Evolutionary conservation across 495 filamentous ascomycete genomes (phyloP).

Genomic region (Penicillium antarcticum): DNA sequence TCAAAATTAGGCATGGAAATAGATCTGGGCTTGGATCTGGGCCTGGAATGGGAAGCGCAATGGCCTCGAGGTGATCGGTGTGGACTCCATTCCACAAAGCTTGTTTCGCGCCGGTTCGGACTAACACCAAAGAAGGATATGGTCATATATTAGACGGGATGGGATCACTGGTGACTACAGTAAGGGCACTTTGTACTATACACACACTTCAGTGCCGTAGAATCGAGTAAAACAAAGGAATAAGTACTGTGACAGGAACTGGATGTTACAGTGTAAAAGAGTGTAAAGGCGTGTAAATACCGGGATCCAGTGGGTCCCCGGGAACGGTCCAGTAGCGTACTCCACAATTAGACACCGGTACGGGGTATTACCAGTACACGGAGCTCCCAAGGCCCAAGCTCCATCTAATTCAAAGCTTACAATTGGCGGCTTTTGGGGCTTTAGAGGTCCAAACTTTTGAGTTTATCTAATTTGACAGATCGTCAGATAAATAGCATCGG

Average conservation of each 20-base stretch:
- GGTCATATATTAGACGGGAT: too few relatives aligned
- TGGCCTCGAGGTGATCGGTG: background rate
- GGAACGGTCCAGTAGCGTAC: constrained; percentile 17
- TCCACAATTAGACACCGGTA: constrained; percentile 1
- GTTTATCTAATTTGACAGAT: background rate
- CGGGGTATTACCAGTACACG: background rate
- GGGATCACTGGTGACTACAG: too few relatives aligned
- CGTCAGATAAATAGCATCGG: background rate
- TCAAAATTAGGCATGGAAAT: too few relatives aligned
- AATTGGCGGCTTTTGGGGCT: constrained; percentile 4
- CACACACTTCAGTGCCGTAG: too few relatives aligned
- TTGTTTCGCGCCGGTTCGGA: constrained; percentile 17
- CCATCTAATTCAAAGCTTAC: constrained; percentile 12
- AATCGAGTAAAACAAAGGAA: too few relatives aligned
- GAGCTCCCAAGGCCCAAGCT: constrained; percentile 18
- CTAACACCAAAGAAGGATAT: constrained; percentile 10
- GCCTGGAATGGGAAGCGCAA: background rate
- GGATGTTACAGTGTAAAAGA: too few relatives aligned
- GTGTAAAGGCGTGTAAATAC: background rate
- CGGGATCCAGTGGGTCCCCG: constrained; percentile 9
- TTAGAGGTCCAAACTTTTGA: too few relatives aligned
- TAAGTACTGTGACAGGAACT: too few relatives aligned
- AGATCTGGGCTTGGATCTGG: too few relatives aligned
- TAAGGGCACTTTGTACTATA: too few relatives aligned
- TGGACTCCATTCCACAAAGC: constrained; percentile 18